A percentile compares a stretch with the other conserved stretches of the same genome.
phyloP scores from a whole-genome alignment of 305 asterid genomes.

The Euphrasia arctica region DNA sequence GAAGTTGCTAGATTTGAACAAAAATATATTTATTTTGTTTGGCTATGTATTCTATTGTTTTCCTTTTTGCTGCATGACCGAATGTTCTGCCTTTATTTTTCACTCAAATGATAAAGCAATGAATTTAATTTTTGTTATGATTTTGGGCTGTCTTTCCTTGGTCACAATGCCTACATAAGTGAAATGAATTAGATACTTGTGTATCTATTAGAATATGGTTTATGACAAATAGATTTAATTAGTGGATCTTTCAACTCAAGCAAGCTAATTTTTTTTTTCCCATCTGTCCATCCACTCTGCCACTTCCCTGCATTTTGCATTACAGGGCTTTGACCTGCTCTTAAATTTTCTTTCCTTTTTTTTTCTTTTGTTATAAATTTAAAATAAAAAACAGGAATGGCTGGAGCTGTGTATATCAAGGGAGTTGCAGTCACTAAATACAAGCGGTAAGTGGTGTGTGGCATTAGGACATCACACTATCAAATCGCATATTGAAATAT shows the following conservation, averaged over 20 bases:
- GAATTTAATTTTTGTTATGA: background rate
- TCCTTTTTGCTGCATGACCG: background rate
- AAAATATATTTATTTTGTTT: slow-evolving; percentile 11
- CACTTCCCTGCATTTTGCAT: background rate
- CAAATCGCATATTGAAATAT: background rate
- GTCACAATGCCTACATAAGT: slow-evolving; percentile 4
- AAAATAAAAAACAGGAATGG: slow-evolving; percentile 55
- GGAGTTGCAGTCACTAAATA: slow-evolving; percentile 94
- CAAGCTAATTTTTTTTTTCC: slow-evolving; percentile 16
- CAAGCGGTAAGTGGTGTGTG: slow-evolving; percentile 51
- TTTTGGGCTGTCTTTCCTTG: slow-evolving; percentile 8
- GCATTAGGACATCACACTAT: slow-evolving; percentile 3
- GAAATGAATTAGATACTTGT: slow-evolving; percentile 2
- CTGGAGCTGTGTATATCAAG: slow-evolving; percentile 95
- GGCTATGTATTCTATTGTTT: background rate
- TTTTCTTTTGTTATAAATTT: slow-evolving; percentile 9
- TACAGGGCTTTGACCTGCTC: slow-evolving; percentile 1
- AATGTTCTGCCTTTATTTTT: slow-evolving; percentile 6
- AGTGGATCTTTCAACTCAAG: slow-evolving; percentile 7
- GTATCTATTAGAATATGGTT: background rate
- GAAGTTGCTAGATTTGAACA: slow-evolving; percentile 9
- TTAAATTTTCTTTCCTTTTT: slow-evolving; percentile 11
- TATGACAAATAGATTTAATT: background rate
- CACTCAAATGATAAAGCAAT: slow-evolving; percentile 1
- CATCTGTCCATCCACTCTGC: background rate